phyloP scores from a whole-genome alignment of 2,329 filamentous ascomycete genomes.

The Aspergillus sclerotialis region DNA sequence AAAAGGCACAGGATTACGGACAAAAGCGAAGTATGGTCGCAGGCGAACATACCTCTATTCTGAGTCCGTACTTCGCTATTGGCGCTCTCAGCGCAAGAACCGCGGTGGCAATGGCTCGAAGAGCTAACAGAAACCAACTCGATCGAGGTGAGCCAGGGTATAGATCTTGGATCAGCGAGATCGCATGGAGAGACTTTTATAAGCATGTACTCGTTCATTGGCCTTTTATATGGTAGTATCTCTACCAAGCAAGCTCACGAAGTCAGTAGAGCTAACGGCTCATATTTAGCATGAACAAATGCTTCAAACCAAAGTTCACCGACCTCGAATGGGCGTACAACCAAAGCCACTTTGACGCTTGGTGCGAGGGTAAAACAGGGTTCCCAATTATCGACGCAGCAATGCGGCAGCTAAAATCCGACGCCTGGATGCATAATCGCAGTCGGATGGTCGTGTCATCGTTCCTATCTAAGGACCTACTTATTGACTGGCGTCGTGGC shows the following conservation, averaged over 20 bases:
- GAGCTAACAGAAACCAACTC: conserved; percentile 55
- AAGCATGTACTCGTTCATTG: conserved; percentile 77
- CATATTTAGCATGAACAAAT: conserved; percentile 57
- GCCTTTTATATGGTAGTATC: conserved; percentile 56
- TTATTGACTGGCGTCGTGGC: conserved; percentile 77
- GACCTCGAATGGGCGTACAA: conserved; percentile 79
- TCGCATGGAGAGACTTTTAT: conserved; percentile 86
- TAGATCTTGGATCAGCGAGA: conserved; percentile 68
- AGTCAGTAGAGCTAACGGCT: too few species aligned
- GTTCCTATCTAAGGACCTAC: conserved; percentile 71
- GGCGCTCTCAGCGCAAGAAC: conserved; percentile 63
- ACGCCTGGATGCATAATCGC: conserved; percentile 78
- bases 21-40: conserved; percentile 60
- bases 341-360: conserved; percentile 60
- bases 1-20: conserved; percentile 57
- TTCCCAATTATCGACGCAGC: conserved; percentile 80
- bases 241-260: too few species aligned
- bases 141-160: conserved; percentile 61
- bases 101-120: conserved; percentile 56
- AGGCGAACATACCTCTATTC: conserved; percentile 55
- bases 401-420: conserved; percentile 66
- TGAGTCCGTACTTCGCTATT: conserved; percentile 66
- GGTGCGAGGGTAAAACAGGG: conserved; percentile 68
- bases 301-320: conserved; percentile 76
- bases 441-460: conserved; percentile 78